A percentile compares a stretch with the other conserved stretches of the same genome.
Conservation (phyloP, 805 yeast species). For the Teunomyces panamensis region DNA sequence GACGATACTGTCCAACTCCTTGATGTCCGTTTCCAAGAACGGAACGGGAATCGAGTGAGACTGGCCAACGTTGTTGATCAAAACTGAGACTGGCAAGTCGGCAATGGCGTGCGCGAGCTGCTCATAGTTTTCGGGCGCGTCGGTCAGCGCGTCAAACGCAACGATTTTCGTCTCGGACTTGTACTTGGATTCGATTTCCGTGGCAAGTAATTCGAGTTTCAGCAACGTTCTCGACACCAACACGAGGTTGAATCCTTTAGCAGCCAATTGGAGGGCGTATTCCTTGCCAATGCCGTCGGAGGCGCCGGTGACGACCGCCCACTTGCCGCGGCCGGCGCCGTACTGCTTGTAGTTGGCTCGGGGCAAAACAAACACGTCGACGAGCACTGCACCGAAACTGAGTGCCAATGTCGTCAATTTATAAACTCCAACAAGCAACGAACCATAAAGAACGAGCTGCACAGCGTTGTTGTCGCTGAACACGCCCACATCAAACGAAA, state of each 20-base stretch:
- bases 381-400: constrained; percentile 50
- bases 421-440: constrained; percentile 59
- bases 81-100: constrained; percentile 62
- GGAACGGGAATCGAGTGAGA: constrained; percentile 96
- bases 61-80: constrained; percentile 91
- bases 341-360: constrained; percentile 58
- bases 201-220: constrained; percentile 65
- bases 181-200: constrained; percentile 59
- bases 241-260: constrained; percentile 76
- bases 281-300: constrained; percentile 98
- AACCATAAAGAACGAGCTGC: constrained; percentile 20
- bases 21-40: constrained; percentile 71
- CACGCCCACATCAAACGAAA: constrained; percentile 3
- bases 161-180: constrained; percentile 60
- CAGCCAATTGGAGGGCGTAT: constrained; percentile 81
- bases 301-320: constrained; percentile 98
- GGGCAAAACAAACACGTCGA: constrained; percentile 64
- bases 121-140: constrained; percentile 55
- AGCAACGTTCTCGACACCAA: constrained; percentile 81
- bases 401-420: constrained; percentile 53
- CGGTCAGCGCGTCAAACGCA: constrained; percentile 76
- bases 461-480: constrained; percentile 12
- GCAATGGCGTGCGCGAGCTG: constrained; percentile 45
- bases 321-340: constrained; percentile 69
- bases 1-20: constrained; percentile 76